Conservation (phyloP, 2,329 filamentous ascomycete species). For the Aspergillus pseudotamarii region DNA sequence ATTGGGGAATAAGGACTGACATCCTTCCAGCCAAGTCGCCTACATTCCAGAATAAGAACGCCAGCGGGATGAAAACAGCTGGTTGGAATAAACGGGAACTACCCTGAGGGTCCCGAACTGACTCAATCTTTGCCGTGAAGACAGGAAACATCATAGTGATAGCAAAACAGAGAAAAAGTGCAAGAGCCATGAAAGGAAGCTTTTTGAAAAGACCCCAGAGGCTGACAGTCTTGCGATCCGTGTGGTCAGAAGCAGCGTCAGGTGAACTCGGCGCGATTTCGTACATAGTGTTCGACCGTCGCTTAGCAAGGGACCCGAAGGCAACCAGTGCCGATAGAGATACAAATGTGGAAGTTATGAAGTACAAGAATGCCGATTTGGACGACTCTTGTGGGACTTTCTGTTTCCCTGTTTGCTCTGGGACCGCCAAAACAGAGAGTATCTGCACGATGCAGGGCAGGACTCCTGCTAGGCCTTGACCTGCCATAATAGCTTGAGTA, state of each 20-base stretch:
- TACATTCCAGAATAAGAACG: conserved; percentile 89
- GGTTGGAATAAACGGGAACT: conserved; percentile 64
- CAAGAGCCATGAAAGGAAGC: conserved; percentile 74
- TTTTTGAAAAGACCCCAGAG: conserved; percentile 73
- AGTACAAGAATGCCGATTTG: conserved; percentile 84
- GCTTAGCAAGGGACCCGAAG: conserved; percentile 72
- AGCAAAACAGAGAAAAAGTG: conserved; percentile 78
- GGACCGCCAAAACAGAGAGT: conserved; percentile 72
- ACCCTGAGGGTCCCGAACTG: conserved; percentile 43
- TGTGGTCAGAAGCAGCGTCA: conserved; percentile 3
- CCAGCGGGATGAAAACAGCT: conserved; percentile 82
- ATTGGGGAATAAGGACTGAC: conserved; percentile 60
- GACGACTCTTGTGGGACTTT: conserved; percentile 51
- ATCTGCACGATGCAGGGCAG: conserved; percentile 87
- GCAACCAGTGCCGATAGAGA: conserved; percentile 70
- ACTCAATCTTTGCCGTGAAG: conserved; percentile 73
- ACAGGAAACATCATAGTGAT: conserved; percentile 95
- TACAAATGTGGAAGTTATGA: conserved; percentile 80
- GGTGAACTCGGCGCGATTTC: background rate
- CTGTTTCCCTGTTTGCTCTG: conserved; percentile 46
- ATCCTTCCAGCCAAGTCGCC: conserved; percentile 82
- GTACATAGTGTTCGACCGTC: conserved; percentile 29
- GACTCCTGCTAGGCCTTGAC: conserved; percentile 89
- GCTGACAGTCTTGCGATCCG: conserved; percentile 53
- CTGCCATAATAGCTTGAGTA: conserved; percentile 94